These are phyloP conservation scores for Geranium brycei DNA, from an alignment of 345 rosid species.

Conservation along the genomic window DNA sequence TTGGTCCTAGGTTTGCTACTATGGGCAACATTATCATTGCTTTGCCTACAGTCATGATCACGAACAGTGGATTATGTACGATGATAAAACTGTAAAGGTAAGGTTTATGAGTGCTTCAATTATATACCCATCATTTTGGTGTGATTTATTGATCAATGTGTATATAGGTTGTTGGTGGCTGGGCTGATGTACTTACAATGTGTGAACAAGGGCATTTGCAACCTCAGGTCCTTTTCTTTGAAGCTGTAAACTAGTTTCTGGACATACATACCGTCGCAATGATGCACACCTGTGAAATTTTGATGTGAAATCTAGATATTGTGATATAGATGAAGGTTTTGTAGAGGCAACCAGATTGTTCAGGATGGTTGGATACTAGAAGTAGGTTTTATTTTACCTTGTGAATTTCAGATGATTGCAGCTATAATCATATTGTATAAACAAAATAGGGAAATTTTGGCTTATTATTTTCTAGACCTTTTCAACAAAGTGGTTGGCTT, in stretches of 20 bases:
- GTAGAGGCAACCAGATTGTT: too few relatives aligned
- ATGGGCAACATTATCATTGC: constrained; percentile 97
- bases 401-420: too few relatives aligned
- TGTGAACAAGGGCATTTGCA: constrained; percentile 88
- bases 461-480: too few relatives aligned
- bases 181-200: constrained; percentile 70
- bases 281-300: too few relatives aligned
- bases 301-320: too few relatives aligned
- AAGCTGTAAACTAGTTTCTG: constrained; percentile 38
- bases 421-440: too few relatives aligned
- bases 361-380: too few relatives aligned
- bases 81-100: constrained; percentile 92
- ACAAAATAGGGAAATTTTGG: too few relatives aligned
- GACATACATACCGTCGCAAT: too few relatives aligned
- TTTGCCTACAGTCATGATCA: constrained; percentile 73
- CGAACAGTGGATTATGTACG: constrained; percentile 84
- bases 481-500: too few relatives aligned
- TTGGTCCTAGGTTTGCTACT: constrained; percentile 70
- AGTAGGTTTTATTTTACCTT: too few relatives aligned
- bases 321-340: too few relatives aligned
- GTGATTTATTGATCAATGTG: neutral
- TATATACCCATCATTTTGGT: neutral
- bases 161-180: constrained; percentile 68
- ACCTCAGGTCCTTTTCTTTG: constrained; percentile 90
- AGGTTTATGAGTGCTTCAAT: constrained; percentile 3